phyloP scores from a whole-genome alignment of 768 basidiomycete species.

The Hygrocybe punicea region DNA sequence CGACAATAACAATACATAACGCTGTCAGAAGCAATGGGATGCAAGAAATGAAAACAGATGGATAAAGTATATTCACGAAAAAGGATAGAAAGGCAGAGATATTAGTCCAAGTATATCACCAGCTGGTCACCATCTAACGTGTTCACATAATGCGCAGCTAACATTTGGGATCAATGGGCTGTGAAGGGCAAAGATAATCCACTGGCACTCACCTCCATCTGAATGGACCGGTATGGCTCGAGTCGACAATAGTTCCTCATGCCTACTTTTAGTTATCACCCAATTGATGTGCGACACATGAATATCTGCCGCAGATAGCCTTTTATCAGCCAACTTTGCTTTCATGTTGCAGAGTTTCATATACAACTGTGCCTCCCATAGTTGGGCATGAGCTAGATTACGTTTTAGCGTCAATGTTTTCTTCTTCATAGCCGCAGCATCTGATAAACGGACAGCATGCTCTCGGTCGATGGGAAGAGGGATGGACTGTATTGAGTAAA shows the following conservation, averaged over 20 bases:
- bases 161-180: neutral
- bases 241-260: neutral
- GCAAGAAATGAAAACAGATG: no score
- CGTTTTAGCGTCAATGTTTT: neutral
- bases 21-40: neutral
- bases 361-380: neutral
- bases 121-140: neutral
- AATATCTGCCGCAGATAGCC: neutral
- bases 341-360: neutral
- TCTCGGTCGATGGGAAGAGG: neutral
- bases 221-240: neutral
- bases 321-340: neutral
- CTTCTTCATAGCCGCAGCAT: neutral
- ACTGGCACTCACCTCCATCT: neutral
- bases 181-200: neutral
- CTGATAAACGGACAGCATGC: neutral
- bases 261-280: neutral
- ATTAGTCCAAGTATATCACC: neutral
- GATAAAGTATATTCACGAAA: no score
- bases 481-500: neutral
- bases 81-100: no score
- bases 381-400: neutral
- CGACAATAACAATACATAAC: neutral
- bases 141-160: neutral
- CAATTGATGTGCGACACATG: neutral